Percentiles rank a stretch among this genome's conserved stretches.
Conservation (phyloP, 352 stramenopile genomes). For the Phytophthora macrochlamydospora region DNA sequence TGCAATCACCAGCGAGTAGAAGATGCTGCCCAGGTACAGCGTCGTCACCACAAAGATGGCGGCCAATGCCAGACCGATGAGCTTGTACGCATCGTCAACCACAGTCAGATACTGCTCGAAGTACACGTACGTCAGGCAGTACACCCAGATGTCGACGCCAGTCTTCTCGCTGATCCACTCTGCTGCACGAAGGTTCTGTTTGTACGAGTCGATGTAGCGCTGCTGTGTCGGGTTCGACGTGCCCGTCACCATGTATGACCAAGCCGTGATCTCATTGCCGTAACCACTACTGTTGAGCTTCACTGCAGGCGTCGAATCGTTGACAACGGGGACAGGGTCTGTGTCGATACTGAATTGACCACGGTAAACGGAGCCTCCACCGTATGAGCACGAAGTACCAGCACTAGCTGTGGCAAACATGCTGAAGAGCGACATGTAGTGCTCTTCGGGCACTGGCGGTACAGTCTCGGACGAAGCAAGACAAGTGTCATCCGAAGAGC, state of each 20-base stretch:
- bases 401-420: constrained; percentile 74
- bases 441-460: constrained; percentile 49
- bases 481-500: constrained; percentile 27
- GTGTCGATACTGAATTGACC: constrained; percentile 69
- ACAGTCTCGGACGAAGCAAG: constrained; percentile 20
- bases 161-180: constrained; percentile 64
- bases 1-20: constrained; percentile 51
- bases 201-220: constrained; percentile 67
- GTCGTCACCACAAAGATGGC: constrained; percentile 62
- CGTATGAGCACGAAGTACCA: constrained; percentile 62
- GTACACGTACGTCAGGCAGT: constrained; percentile 63
- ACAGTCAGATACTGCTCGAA: constrained; percentile 76
- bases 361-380: constrained; percentile 71
- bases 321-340: constrained; percentile 57
- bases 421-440: constrained; percentile 78
- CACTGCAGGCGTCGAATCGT: constrained; percentile 35
- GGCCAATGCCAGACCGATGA: constrained; percentile 50
- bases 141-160: constrained; percentile 64
- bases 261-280: constrained; percentile 58
- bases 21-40: constrained; percentile 52
- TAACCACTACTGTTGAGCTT: constrained; percentile 56
- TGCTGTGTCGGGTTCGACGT: constrained; percentile 64
- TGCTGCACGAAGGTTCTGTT: constrained; percentile 52
- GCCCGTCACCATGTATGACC: constrained; percentile 70
- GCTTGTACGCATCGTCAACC: constrained; percentile 51